phyloP scores from a whole-genome alignment of 805 yeast species.

The Ogataea parapolymorpha region DNA sequence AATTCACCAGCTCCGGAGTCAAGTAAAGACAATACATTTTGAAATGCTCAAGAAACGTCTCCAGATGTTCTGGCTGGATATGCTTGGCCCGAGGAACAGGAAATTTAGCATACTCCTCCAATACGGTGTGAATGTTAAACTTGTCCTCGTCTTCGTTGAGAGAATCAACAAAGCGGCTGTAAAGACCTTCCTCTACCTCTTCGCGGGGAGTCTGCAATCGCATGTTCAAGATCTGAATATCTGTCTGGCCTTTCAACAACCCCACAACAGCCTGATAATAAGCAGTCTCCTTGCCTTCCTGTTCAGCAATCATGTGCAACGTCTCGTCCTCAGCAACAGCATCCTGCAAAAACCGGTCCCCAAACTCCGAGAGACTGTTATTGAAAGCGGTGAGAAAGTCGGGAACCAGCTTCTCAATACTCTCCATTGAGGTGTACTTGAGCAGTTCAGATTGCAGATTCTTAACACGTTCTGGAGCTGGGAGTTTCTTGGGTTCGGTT shows the following conservation, averaged over 20 bases:
- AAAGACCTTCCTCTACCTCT: constrained; percentile 10
- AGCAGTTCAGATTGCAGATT: constrained; percentile 15
- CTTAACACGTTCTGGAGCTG: constrained; percentile 4
- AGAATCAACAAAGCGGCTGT: constrained; percentile 10
- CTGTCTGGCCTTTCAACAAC: constrained; percentile 14
- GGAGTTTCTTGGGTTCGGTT: not conserved
- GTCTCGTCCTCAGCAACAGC: constrained; percentile 15
- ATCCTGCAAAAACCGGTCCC: constrained; percentile 18
- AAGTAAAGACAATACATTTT: constrained; percentile 10
- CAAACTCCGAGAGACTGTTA: constrained; percentile 19
- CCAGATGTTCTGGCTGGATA: constrained; percentile 20
- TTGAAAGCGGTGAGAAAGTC: constrained; percentile 15
- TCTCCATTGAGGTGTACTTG: constrained; percentile 14
- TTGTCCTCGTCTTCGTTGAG: constrained; percentile 7
- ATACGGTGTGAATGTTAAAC: constrained; percentile 4
- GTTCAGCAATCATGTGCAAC: constrained; percentile 12
- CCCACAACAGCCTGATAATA: constrained; percentile 20
- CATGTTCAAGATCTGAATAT: constrained; percentile 12
- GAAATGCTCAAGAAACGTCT: constrained; percentile 17
- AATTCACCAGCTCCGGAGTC: constrained; percentile 10
- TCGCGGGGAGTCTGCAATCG: constrained; percentile 13
- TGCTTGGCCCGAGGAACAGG: constrained; percentile 21
- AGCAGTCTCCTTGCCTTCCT: constrained; percentile 15
- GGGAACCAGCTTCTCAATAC: constrained; percentile 17
- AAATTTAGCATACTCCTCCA: constrained; percentile 16